Conservation (phyloP, 345 rosid species). For the Eucalyptus sideroxylon region DNA sequence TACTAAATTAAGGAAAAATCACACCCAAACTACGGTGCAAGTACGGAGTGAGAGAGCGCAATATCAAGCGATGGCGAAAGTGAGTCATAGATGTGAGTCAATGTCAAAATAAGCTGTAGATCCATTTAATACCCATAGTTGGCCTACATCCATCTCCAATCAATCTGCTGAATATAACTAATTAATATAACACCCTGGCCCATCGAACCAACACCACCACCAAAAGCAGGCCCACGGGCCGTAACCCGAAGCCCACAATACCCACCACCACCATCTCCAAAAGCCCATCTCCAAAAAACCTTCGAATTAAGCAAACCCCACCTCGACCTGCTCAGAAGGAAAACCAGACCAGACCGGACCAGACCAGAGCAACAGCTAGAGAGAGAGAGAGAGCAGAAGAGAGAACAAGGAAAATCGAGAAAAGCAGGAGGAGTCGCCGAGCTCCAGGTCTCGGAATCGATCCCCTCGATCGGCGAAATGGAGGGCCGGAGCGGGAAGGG, state of each 20-base stretch:
- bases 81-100: background rate
- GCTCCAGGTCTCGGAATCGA: background rate
- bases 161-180: too few relatives aligned
- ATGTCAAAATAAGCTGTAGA: background rate
- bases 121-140: background rate
- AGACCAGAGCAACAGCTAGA: background rate
- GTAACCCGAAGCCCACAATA: background rate
- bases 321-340: background rate
- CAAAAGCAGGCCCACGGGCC: background rate
- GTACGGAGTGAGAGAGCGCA: rapidly evolving
- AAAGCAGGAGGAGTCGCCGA: background rate
- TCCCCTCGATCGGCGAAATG: background rate
- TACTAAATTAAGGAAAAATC: background rate
- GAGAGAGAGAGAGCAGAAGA: background rate
- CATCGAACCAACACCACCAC: background rate
- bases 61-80: too few relatives aligned
- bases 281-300: background rate
- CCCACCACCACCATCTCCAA: background rate
- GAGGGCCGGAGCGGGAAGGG: background rate
- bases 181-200: too few relatives aligned
- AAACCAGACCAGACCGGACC: too few relatives aligned
- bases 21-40: background rate
- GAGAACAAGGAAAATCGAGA: background rate
- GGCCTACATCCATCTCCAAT: background rate
- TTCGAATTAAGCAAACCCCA: background rate